Evolutionary conservation across 2,329 filamentous ascomycete species (phyloP), one percentile per base, ranked within the genome.

Genomic region (Chaetomium sp.): DNA sequence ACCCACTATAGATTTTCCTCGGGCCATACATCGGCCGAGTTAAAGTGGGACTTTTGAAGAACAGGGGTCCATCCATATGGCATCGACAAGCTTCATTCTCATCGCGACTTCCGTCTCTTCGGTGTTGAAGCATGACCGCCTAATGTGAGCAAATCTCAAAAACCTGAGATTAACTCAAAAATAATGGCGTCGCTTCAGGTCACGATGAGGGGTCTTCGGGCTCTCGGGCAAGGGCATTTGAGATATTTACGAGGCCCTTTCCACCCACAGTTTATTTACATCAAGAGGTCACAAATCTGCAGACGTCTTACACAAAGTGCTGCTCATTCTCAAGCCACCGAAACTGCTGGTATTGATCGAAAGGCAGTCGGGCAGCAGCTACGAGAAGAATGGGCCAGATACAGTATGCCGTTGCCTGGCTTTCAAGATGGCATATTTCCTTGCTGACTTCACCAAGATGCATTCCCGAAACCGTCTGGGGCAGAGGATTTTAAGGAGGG

Each of bases 341-440:
- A 53, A 29, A 13, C 23, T 25, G n/a, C 27, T 35, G 16, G 38
- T 23, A 21, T 19, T 45, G 12, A 29, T 9, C 47, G 33, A 9
- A 58, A 38, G 16, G n/a, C 21, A 4, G 12, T 65, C 10, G 68
- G 64, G 2, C 62, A 65, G 29, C 57, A 65, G 27, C 57, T 71
- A n/a, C 69, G 70, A 1, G 67, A 70, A 16, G 70, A 73, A 49
- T 72, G 81, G 68, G 73, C 80, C 27, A 74, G 75, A 4, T 83
- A 79, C 66, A 82, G 82, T 68, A 76, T 78, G 65, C 77, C 77
- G 33, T 78, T 78, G 1, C 1, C 82, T 23, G 19, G 72, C 64
- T 21, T 25, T 10, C 19, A 9, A 16, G 8, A 9, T 21, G 5
- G 29, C 57, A 21, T 42, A 19, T 19, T 8, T 19, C 1, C 3